These are phyloP conservation scores for Zygnema circumcarinatum DNA, from an alignment of 139 green algal species.

Conservation along the genomic window DNA sequence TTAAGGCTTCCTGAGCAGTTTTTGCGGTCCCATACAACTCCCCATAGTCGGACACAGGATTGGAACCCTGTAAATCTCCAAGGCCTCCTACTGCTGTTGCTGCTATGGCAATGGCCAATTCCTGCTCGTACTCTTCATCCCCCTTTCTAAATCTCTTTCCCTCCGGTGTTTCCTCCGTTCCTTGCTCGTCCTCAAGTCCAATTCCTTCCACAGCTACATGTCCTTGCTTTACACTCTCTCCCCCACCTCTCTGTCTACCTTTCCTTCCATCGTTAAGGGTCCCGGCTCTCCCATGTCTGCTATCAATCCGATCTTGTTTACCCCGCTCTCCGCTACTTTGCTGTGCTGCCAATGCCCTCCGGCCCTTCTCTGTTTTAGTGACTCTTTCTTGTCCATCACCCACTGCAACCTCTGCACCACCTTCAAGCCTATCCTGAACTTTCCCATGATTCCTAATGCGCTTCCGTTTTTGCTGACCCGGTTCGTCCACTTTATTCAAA, in stretches of 20 bases:
- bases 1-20: background rate
- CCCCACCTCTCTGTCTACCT: slow-evolving; percentile 28
- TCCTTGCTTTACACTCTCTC: slow-evolving; percentile 5
- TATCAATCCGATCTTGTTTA: too few relatives aligned
- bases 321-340: too few relatives aligned
- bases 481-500: too few relatives aligned
- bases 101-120: slow-evolving; percentile 80
- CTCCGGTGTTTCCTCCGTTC: background rate
- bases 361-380: too few relatives aligned
- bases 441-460: too few relatives aligned
- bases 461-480: too few relatives aligned
- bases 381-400: too few relatives aligned
- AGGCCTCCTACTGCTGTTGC: slow-evolving; percentile 64
- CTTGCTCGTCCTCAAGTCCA: background rate
- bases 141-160: slow-evolving; percentile 60
- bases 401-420: too few relatives aligned
- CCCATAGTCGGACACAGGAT: background rate
- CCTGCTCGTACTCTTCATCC: slow-evolving; percentile 85
- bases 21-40: background rate
- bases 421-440: too few relatives aligned
- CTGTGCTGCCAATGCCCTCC: too few relatives aligned
- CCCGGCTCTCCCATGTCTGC: too few relatives aligned
- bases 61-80: background rate
- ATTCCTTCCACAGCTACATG: background rate
- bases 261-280: slow-evolving; percentile 21